phyloP scores from a whole-genome alignment of 164 flowering plant genomes.

The Litsea cubeba region DNA sequence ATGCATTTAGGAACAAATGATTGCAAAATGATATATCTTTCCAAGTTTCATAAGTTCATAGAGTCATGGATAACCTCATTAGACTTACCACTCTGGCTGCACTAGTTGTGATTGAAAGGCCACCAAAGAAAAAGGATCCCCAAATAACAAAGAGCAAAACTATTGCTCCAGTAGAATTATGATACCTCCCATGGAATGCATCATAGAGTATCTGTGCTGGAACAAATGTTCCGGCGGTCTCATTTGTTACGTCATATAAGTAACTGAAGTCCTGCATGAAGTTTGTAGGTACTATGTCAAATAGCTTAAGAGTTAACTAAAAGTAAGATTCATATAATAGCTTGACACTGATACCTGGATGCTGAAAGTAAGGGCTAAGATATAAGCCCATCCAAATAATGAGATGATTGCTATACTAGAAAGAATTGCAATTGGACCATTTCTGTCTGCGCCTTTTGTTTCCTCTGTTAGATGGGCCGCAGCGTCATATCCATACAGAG shows the following conservation, averaged over 20 bases:
- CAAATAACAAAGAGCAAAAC: slow-evolving; percentile 52
- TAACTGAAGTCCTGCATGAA: slow-evolving; percentile 47
- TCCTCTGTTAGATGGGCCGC: slow-evolving; percentile 83
- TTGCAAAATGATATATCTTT: background rate
- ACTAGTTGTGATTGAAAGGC: slow-evolving; percentile 73
- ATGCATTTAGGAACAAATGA: background rate
- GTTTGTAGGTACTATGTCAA: background rate
- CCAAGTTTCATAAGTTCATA: background rate
- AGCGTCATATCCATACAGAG: slow-evolving; percentile 68
- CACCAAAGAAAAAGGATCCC: slow-evolving; percentile 78
- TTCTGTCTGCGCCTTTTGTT: slow-evolving; percentile 67
- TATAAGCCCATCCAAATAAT: slow-evolving; percentile 66
- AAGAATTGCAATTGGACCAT: slow-evolving; percentile 69
- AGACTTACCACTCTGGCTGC: slow-evolving; percentile 41
- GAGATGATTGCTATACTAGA: slow-evolving; percentile 61
- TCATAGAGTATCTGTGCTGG: slow-evolving; percentile 75
- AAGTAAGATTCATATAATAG: background rate
- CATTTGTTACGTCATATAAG: slow-evolving; percentile 50
- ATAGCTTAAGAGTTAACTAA: too few species aligned
- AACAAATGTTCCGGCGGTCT: slow-evolving; percentile 63
- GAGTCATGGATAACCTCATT: background rate
- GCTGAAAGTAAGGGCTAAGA: slow-evolving; percentile 70
- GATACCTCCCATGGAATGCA: slow-evolving; percentile 63
- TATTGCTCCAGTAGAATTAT: slow-evolving; percentile 55
- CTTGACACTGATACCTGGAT: slow-evolving; percentile 42